Evolutionary conservation across 345 rosid species (phyloP).

Genomic region (Alliaria petiolata): DNA sequence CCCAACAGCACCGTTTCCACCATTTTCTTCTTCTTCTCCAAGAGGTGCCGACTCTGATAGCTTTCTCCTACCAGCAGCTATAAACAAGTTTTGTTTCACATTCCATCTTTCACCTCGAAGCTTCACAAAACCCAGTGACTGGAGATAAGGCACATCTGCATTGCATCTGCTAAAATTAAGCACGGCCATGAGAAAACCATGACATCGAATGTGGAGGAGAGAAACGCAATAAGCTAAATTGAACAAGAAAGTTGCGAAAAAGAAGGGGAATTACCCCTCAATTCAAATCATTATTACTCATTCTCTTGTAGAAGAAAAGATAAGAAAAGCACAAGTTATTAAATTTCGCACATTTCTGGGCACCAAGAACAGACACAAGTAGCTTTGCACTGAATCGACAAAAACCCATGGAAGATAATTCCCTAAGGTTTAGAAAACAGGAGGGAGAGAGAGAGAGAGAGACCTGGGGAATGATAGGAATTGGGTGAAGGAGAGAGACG

Average conservation of each 20-base stretch:
- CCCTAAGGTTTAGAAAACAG: neutral
- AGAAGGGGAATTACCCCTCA: neutral
- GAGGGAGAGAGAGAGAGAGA: slow-evolving; percentile 1
- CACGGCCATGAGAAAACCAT: slow-evolving; percentile 9
- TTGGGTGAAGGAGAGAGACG: slow-evolving; percentile 60
- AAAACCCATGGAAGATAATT: neutral
- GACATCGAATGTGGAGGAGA: too few species aligned
- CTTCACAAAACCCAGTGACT: slow-evolving; percentile 37
- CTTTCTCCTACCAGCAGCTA: slow-evolving; percentile 55
- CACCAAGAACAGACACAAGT: neutral
- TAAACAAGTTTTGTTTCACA: slow-evolving; percentile 39
- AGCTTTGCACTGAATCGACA: neutral
- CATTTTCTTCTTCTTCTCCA: slow-evolving; percentile 33
- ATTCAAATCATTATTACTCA: neutral
- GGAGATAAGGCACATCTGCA: slow-evolving; percentile 36
- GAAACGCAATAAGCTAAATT: neutral
- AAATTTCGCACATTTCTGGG: slow-evolving; percentile 3
- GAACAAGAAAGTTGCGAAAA: slow-evolving; percentile 1
- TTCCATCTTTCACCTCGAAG: slow-evolving; percentile 42
- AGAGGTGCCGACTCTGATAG: slow-evolving; percentile 33
- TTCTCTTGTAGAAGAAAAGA: neutral
- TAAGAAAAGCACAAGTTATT: neutral
- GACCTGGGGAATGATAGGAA: slow-evolving; percentile 68
- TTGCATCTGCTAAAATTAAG: slow-evolving; percentile 47
- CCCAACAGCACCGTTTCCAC: slow-evolving; percentile 43